phyloP scores from a whole-genome alignment of 768 basidiomycete species.

The Asterophora parasitica region DNA sequence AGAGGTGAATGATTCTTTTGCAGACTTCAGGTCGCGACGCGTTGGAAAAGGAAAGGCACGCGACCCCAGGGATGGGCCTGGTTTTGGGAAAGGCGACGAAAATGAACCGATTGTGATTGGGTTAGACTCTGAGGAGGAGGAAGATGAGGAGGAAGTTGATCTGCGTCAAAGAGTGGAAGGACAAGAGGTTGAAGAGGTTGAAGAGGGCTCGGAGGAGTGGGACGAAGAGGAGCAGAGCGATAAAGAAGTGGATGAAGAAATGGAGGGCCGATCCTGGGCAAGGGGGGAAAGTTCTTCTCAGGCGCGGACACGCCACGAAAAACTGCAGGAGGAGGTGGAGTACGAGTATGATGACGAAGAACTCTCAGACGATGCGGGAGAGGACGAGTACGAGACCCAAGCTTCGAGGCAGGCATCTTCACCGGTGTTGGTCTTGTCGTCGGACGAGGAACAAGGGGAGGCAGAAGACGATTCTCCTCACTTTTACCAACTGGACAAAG shows the following conservation, averaged over 20 bases:
- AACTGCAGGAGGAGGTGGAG: slow-evolving; percentile 17
- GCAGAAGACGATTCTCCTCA: neutral
- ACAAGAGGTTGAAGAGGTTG: slow-evolving; percentile 20
- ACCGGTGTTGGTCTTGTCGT: slow-evolving; percentile 19
- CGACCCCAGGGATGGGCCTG: slow-evolving; percentile 57
- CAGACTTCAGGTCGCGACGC: slow-evolving; percentile 45
- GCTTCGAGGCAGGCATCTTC: slow-evolving; percentile 6
- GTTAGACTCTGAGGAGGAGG: slow-evolving; percentile 29
- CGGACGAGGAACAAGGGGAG: slow-evolving; percentile 22
- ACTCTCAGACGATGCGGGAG: slow-evolving; percentile 18
- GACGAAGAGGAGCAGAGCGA: slow-evolving; percentile 16
- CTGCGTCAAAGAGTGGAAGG: slow-evolving; percentile 15
- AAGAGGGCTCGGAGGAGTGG: slow-evolving; percentile 18
- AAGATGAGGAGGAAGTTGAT: slow-evolving; percentile 26
- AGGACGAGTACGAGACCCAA: neutral
- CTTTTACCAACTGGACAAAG: slow-evolving; percentile 9
- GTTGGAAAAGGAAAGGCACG: slow-evolving; percentile 54
- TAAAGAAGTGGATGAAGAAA: slow-evolving; percentile 20
- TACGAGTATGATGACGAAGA: slow-evolving; percentile 15
- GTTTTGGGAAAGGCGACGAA: slow-evolving; percentile 34
- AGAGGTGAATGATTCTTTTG: slow-evolving; percentile 52
- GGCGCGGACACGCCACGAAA: slow-evolving; percentile 18
- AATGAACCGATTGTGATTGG: slow-evolving; percentile 45
- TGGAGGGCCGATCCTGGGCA: slow-evolving; percentile 17
- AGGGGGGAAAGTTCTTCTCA: slow-evolving; percentile 24